A percentile compares a stretch with the other conserved stretches of the same genome.
Conservation (phyloP, 2,329 filamentous ascomycete genomes). For the Diaporthe sp. region DNA sequence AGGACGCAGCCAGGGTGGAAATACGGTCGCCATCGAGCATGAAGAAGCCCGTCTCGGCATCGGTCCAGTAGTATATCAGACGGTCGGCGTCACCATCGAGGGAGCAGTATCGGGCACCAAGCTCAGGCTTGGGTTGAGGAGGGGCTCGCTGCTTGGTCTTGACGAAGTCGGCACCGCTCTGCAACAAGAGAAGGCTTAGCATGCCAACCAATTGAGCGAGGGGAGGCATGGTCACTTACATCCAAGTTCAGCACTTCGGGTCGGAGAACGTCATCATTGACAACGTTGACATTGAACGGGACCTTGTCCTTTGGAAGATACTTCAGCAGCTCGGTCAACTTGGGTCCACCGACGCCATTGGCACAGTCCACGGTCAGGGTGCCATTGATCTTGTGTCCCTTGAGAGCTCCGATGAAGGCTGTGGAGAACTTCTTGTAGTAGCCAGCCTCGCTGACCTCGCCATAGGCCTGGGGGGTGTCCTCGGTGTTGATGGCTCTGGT, state of each 20-base stretch:
- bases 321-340: conserved; percentile 88
- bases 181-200: conserved; percentile 42
- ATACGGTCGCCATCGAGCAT: conserved; percentile 98
- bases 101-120: conserved; percentile 86
- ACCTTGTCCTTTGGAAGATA: conserved; percentile 79
- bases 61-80: conserved; percentile 93
- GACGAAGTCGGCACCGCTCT: conserved; percentile 97
- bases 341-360: conserved; percentile 95
- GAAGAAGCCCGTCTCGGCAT: conserved; percentile 85
- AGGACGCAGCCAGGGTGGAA: conserved; percentile 91
- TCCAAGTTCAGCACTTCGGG: conserved; percentile 91
- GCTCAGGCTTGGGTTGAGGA: conserved; percentile 81
- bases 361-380: conserved; percentile 91
- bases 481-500: conserved; percentile 95
- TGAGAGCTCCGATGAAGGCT: conserved; percentile 88
- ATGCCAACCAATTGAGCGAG: background rate
- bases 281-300: conserved; percentile 83
- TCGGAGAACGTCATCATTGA: conserved; percentile 94
- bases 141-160: conserved; percentile 97
- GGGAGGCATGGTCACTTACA: conserved; percentile 61
- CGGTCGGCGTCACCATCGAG: conserved; percentile 96
- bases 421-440: conserved; percentile 94
- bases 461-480: conserved; percentile 88
- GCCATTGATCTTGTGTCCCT: conserved; percentile 80
- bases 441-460: conserved; percentile 87